A percentile compares a stretch with the other conserved stretches of the same genome.
phyloP scores from a whole-genome alignment of 1,284 basidiomycete genomes.

The Porodaedalea pini region DNA sequence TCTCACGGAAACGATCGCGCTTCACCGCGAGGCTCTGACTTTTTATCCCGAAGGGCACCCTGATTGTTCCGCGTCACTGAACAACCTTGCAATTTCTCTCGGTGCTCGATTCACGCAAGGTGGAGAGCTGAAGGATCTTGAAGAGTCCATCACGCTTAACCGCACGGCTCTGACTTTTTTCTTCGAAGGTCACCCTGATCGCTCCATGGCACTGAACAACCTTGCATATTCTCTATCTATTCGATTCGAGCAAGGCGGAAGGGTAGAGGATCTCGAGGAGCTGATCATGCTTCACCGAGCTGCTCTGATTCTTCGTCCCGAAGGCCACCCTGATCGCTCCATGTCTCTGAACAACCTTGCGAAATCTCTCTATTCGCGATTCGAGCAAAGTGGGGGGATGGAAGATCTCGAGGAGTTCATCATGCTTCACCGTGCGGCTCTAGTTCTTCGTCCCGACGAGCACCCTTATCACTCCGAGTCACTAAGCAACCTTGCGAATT shows the following conservation, averaged over 20 bases:
- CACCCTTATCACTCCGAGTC: not conserved
- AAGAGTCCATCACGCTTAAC: too few species aligned
- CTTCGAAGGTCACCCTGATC: not conserved
- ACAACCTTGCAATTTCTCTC: too few species aligned
- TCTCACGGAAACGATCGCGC: not conserved
- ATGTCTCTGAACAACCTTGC: not conserved
- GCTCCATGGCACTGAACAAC: not conserved
- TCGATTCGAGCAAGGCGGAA: not conserved
- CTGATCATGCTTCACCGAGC: not conserved
- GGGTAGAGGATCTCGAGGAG: not conserved
- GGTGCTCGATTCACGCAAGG: not conserved
- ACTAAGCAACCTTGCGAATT: not conserved
- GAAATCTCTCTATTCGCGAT: not conserved
- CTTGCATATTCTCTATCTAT: too few species aligned
- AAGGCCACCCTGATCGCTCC: not conserved
- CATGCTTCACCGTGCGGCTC: not conserved
- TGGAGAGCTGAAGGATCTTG: not conserved
- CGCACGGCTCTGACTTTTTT: not conserved
- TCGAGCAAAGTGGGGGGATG: not conserved
- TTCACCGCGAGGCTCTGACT: not conserved
- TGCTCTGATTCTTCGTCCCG: not conserved
- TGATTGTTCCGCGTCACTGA: too few species aligned
- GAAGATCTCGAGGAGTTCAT: not conserved
- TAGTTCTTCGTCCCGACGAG: not conserved
- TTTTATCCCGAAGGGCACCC: not conserved